phyloP scores from a whole-genome alignment of 495 filamentous ascomycete species.

The Podospora pseudocomata region DNA sequence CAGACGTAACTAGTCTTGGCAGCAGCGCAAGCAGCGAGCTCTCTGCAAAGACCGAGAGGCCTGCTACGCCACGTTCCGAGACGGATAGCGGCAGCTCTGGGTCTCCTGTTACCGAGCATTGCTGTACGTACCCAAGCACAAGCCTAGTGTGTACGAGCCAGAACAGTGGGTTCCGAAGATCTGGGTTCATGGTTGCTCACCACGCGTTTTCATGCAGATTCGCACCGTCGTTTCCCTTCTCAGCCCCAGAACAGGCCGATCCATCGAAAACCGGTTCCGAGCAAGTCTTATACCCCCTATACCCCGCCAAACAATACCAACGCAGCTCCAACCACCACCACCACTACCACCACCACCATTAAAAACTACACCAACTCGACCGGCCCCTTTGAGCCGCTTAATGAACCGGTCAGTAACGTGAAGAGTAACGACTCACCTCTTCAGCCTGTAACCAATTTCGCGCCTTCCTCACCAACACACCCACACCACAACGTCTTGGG shows the following conservation, averaged over 20 bases:
- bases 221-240: constrained; percentile 5
- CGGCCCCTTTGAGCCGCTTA: background rate
- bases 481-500: background rate
- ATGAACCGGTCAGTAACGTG: background rate
- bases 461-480: background rate
- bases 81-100: constrained; percentile 1
- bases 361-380: constrained; percentile 8
- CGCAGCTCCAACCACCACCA: constrained; percentile 5
- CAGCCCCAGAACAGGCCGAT: constrained; percentile 10
- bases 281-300: constrained; percentile 6
- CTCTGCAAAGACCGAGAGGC: background rate
- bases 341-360: constrained; percentile 7
- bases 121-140: background rate
- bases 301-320: constrained; percentile 9
- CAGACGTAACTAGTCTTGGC: background rate
- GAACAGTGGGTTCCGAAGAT: background rate
- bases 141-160: background rate
- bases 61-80: constrained; percentile 4
- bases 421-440: background rate
- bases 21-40: background rate
- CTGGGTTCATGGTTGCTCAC: background rate
- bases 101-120: background rate
- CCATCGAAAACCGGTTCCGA: constrained; percentile 21
- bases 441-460: background rate
- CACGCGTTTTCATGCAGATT: constrained; percentile 7